Evolutionary conservation across 176 grass and related monocot genomes (phyloP).

Genomic region (Poa annua): DNA sequence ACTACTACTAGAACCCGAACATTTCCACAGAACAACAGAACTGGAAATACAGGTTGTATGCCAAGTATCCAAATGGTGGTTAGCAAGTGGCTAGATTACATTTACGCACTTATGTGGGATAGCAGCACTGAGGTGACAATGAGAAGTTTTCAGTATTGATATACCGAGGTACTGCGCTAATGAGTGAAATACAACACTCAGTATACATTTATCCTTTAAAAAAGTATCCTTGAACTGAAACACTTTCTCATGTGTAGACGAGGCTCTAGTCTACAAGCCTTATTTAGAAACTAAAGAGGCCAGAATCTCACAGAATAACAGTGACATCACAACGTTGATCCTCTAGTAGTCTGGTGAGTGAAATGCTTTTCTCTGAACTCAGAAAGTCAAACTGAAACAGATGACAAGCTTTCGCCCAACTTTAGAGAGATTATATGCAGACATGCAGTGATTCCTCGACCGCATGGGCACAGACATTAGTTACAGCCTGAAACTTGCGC

Average conservation of each 20-base stretch:
- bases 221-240: too few relatives aligned
- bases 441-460: neutral
- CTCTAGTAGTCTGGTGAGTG: neutral
- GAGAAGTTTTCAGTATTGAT: neutral
- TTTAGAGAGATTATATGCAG: neutral
- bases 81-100: neutral
- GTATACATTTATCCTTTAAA: neutral
- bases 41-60: neutral
- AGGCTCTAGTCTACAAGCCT: neutral
- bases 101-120: neutral
- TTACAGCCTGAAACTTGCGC: neutral
- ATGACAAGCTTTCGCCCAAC: neutral
- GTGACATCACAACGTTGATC: neutral
- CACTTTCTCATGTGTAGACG: neutral
- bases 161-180: neutral
- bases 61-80: neutral
- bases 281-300: slow-evolving; percentile 4
- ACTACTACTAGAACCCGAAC: neutral
- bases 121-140: neutral
- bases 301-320: neutral
- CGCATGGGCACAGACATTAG: neutral
- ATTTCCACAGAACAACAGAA: slow-evolving; percentile 15
- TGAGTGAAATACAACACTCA: neutral
- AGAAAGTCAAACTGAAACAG: slow-evolving; percentile 9
- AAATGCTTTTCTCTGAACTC: neutral